Evolutionary conservation across 441 rosid genomes (phyloP), one percentile per base, ranked within the genome.

Genomic region (Breynia disticha): DNA sequence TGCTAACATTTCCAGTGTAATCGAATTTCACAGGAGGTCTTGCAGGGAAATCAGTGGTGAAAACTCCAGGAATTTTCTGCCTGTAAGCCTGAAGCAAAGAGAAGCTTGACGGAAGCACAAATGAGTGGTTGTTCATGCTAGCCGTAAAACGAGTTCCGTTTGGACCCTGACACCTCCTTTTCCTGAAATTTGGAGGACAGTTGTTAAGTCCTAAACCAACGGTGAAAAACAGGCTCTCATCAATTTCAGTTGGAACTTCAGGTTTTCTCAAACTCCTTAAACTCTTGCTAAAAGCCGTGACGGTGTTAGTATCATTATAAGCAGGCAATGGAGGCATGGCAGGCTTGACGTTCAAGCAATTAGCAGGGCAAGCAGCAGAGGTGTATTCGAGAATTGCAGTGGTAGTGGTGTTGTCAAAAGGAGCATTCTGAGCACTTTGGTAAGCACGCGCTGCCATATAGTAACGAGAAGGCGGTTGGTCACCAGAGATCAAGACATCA

Each of bases 81-180:
- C 67, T 71, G 61, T 81, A 75, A 62, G 97, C 97, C 70, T 91
- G 94, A 19, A 91, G 70, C 20, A 88, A 68, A 17, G 97, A 84
- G 66, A 76, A 69, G 50, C 43, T 84, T 0, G 78, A 70, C 1
- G 97, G 98, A 5, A 87, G 67, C 46, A 78, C 82, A 52, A 91
- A 85, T 1, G 98, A 91, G 5, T 78, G 79, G 46, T 91, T 90
- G 83, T 87, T 90, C 80, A 87, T 78, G 11, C 96, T 79, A 1
- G 98, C 76, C 0, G 95, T 75, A 70, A 90, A 82, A 44, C 96
- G 93, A 35, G 93, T 90, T 0, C 96, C 90, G 46, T 85, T 85
- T 0, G 87, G 84, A 8, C 93, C 73, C 39, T 85, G 98, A 37
- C 98, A 90, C 18, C 72, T 72, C 15, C 38, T 59, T 1, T 73